Evolutionary conservation across 192 early-diverging fungal species (phyloP).

Genomic region (Backusella australiensis): DNA sequence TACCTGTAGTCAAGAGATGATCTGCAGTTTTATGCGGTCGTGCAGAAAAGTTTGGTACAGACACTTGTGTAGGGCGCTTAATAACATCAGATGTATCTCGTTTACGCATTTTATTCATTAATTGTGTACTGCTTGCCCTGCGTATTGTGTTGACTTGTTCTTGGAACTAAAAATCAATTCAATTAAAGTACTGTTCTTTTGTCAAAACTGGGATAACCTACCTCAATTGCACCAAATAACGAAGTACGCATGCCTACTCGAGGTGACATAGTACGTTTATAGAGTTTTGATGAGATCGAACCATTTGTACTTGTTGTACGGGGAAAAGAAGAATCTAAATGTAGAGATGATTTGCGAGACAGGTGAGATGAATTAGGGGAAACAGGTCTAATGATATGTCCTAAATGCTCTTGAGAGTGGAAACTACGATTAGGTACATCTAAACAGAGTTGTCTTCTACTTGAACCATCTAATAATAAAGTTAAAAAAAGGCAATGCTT

Average conservation of each 20-base stretch:
- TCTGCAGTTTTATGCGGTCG: conserved; percentile 2
- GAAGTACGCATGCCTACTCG: conserved; percentile 45
- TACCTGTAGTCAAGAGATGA: neutral
- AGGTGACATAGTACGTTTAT: conserved; percentile 26
- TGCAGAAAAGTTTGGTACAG: conserved; percentile 4
- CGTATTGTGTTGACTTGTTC: conserved; percentile 9
- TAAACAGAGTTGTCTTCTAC: conserved; percentile 3
- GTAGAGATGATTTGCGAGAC: conserved; percentile 13
- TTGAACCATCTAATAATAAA: conserved; percentile 4
- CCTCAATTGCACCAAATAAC: conserved; percentile 51
- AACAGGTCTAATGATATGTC: conserved; percentile 32
- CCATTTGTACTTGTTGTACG: conserved; percentile 17
- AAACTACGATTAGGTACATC: conserved; percentile 22
- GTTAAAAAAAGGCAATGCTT: neutral
- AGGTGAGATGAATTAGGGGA: conserved; percentile 19
- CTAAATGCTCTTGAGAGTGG: conserved; percentile 20
- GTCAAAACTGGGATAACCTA: neutral
- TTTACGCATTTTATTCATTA: conserved; percentile 11
- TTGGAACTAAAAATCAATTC: conserved; percentile 5
- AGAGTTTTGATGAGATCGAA: conserved; percentile 17
- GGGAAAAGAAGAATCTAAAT: conserved; percentile 10
- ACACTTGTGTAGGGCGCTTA: neutral
- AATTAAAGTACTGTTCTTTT: neutral
- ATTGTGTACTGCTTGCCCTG: conserved; percentile 12
- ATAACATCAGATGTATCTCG: conserved; percentile 3